Conservation (phyloP, 441 rosid genomes). For the Isatis lusitanica region DNA sequence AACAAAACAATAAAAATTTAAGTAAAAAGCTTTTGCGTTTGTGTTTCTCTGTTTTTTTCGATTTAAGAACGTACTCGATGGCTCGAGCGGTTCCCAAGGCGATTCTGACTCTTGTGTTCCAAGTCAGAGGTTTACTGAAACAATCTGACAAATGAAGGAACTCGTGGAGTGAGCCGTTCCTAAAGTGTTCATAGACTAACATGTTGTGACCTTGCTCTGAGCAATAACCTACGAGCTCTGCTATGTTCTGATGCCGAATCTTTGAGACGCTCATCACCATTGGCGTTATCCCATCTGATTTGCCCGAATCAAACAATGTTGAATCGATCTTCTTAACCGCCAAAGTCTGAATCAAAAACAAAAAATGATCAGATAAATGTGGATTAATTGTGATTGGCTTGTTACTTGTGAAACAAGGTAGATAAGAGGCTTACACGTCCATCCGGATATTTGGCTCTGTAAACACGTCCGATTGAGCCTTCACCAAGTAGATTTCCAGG, state of each 20-base stretch:
- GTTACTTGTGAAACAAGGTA: constrained; percentile 2
- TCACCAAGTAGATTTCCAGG: constrained; percentile 70
- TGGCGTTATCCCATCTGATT: constrained; percentile 56
- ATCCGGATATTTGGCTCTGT: constrained; percentile 71
- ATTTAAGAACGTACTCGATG: constrained; percentile 58
- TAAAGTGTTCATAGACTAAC: constrained; percentile 66
- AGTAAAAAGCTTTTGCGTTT: neutral
- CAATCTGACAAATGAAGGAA: constrained; percentile 83
- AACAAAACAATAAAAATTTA: neutral
- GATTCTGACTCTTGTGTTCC: constrained; percentile 91
- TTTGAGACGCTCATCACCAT: constrained; percentile 59
- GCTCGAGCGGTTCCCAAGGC: constrained; percentile 88
- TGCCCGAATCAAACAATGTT: constrained; percentile 45
- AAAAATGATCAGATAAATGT: neutral
- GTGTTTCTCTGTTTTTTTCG: neutral
- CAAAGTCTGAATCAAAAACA: constrained; percentile 49
- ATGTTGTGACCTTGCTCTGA: constrained; percentile 82
- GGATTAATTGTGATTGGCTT: neutral
- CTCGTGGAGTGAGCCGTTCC: constrained; percentile 91
- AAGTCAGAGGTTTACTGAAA: constrained; percentile 86
- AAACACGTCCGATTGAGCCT: constrained; percentile 85
- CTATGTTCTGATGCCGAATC: constrained; percentile 79
- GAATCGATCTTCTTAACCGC: constrained; percentile 90
- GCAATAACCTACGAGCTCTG: constrained; percentile 80
- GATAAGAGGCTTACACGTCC: constrained; percentile 51